Evolutionary conservation across 805 yeast species (phyloP).

Genomic region (Clavispora vitiphila): DNA sequence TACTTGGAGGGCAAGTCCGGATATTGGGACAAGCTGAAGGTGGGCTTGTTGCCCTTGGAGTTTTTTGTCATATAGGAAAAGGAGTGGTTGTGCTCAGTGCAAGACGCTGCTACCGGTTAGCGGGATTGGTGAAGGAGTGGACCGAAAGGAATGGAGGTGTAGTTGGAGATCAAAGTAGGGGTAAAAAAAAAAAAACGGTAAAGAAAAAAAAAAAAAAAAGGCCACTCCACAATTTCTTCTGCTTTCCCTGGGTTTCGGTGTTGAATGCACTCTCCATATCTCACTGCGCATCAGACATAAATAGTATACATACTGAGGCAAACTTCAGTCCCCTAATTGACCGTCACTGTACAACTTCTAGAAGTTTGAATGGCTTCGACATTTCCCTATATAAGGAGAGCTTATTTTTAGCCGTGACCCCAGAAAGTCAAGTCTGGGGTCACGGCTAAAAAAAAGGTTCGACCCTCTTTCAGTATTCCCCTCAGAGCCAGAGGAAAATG

Average conservation of each 20-base stretch:
- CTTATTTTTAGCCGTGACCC: neutral
- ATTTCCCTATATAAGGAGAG: neutral
- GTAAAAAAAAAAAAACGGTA: neutral
- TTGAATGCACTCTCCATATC: neutral
- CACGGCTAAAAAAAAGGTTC: neutral
- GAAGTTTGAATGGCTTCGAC: too few species aligned
- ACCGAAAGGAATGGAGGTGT: neutral
- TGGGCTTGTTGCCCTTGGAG: slow-evolving; percentile 1
- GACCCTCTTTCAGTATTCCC: neutral
- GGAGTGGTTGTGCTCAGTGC: neutral
- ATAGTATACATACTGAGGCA: neutral
- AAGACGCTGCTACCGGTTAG: neutral
- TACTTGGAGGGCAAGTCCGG: slow-evolving; percentile 39
- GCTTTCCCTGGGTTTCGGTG: neutral
- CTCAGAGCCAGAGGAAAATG: neutral
- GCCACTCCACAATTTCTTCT: neutral
- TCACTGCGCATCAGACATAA: neutral
- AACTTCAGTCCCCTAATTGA: too few species aligned
- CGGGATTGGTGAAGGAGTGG: neutral
- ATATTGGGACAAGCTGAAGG: slow-evolving; percentile 16
- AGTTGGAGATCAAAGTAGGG: neutral
- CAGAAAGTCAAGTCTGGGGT: too few species aligned
- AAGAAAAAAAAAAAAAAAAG: neutral
- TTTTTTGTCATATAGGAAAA: neutral
- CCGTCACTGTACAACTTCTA: too few species aligned